These are phyloP conservation scores for Inga oerstediana DNA, from an alignment of 306 rosid species.

Conservation along the genomic window DNA sequence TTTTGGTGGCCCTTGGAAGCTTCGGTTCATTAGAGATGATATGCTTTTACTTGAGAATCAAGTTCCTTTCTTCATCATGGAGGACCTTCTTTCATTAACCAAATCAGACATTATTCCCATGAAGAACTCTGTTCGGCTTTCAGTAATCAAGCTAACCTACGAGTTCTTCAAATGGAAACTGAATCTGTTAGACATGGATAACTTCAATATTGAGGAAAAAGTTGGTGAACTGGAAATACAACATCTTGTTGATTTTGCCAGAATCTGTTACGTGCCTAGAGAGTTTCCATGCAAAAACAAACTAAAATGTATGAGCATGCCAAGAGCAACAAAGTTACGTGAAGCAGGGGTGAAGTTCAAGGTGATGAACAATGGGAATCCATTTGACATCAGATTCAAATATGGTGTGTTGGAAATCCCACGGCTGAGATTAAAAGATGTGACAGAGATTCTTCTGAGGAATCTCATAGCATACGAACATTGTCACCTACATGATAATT, in stretches of 20 bases:
- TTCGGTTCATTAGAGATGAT: neutral
- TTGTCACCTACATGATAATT: neutral
- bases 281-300: neutral
- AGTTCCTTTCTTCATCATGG: neutral
- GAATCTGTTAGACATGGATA: neutral
- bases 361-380: neutral
- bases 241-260: neutral
- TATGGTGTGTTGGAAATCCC: constrained; percentile 37
- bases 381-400: constrained; percentile 26
- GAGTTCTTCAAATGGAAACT: neutral
- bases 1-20: neutral
- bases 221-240: neutral
- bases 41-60: neutral
- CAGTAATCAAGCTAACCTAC: constrained; percentile 1
- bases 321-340: constrained; percentile 25
- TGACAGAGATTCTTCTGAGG: neutral
- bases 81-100: neutral
- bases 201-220: no score
- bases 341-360: constrained; percentile 36
- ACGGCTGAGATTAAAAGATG: neutral
- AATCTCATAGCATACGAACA: constrained; percentile 41
- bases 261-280: neutral
- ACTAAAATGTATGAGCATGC: neutral
- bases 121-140: neutral
- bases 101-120: neutral